Evolutionary conservation across 352 stramenopile genomes (phyloP).

Genomic region (Phytophthora europaea): DNA sequence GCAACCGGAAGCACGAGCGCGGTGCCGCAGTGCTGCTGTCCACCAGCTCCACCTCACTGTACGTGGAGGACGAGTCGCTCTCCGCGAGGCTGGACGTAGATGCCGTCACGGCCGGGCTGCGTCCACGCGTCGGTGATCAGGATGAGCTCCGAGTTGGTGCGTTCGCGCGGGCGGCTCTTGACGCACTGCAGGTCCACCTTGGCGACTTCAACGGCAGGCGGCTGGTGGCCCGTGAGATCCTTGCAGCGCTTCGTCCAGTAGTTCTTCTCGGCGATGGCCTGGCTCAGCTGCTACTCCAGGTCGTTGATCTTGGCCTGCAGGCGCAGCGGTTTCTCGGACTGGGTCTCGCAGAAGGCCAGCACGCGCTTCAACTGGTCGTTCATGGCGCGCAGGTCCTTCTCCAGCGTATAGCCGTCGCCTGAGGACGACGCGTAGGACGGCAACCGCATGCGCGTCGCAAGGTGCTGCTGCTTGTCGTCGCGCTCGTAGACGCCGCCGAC

Average conservation of each 20-base stretch:
- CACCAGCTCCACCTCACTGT: slow-evolving; percentile 51
- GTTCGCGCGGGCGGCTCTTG: slow-evolving; percentile 65
- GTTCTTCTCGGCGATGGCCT: slow-evolving; percentile 87
- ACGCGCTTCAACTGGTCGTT: slow-evolving; percentile 87
- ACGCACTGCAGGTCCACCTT: slow-evolving; percentile 54
- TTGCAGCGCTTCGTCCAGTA: slow-evolving; percentile 92
- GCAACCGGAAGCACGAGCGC: slow-evolving; percentile 76
- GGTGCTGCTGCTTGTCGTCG: too few relatives aligned
- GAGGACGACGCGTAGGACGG: slow-evolving; percentile 61
- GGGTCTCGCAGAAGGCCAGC: slow-evolving; percentile 79
- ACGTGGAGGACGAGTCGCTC: slow-evolving; percentile 61
- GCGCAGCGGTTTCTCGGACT: slow-evolving; percentile 75
- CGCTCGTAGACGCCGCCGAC: too few relatives aligned
- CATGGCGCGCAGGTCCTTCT: slow-evolving; percentile 84
- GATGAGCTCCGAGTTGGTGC: slow-evolving; percentile 87
- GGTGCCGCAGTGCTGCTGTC: slow-evolving; percentile 27
- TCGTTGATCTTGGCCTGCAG: slow-evolving; percentile 85
- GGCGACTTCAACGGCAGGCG: slow-evolving; percentile 34
- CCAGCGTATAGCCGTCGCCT: slow-evolving; percentile 56
- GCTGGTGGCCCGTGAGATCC: slow-evolving; percentile 63
- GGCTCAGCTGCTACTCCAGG: slow-evolving; percentile 82
- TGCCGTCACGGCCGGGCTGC: slow-evolving; percentile 70
- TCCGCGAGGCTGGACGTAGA: slow-evolving; percentile 61
- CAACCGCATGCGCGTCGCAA: slow-evolving; percentile 29
- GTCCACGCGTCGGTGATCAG: slow-evolving; percentile 84